Percentiles rank a stretch among this genome's conserved stretches.
Conservation (phyloP, 768 basidiomycete genomes). For the Crassisporium funariophilum region DNA sequence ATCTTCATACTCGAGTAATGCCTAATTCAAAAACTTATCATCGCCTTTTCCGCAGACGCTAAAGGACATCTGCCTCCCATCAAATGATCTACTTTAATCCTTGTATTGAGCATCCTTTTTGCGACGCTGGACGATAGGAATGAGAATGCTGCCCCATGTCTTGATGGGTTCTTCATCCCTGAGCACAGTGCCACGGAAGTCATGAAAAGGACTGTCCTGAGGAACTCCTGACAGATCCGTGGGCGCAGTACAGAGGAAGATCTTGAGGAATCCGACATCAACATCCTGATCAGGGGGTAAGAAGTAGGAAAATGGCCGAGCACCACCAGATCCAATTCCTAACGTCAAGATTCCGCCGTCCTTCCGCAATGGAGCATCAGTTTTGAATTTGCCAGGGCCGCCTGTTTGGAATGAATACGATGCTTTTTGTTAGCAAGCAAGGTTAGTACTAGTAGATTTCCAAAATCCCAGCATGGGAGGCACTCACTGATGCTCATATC, state of each 20-base stretch:
- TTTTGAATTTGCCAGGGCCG: not conserved
- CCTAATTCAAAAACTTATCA: too few species aligned
- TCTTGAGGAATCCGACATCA: slow-evolving; percentile 38
- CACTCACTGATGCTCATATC: slow-evolving; percentile 29
- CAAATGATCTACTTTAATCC: too few species aligned
- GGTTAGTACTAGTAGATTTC: too few species aligned
- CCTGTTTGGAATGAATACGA: too few species aligned
- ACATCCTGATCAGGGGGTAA: slow-evolving; percentile 25
- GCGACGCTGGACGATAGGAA: slow-evolving; percentile 8
- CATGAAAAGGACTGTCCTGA: slow-evolving; percentile 27
- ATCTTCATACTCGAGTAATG: too few species aligned
- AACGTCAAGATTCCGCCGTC: slow-evolving; percentile 22
- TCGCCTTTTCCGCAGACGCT: too few species aligned
- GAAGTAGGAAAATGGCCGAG: slow-evolving; percentile 21
- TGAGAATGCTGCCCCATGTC: slow-evolving; percentile 4
- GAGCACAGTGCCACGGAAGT: not conserved
- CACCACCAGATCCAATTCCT: slow-evolving; percentile 33
- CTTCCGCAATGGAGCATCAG: slow-evolving; percentile 2
- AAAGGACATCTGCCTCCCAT: too few species aligned
- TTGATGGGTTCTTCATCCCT: not conserved
- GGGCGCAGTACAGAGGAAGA: slow-evolving; percentile 31
- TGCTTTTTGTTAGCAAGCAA: too few species aligned
- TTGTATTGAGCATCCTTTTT: slow-evolving; percentile 1
- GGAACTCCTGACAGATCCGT: slow-evolving; percentile 29
- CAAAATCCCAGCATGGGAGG: too few species aligned